Base-by-base conservation (phyloP, 2,329 filamentous ascomycete species). In the Fusarium phyllophilum region DNA sequence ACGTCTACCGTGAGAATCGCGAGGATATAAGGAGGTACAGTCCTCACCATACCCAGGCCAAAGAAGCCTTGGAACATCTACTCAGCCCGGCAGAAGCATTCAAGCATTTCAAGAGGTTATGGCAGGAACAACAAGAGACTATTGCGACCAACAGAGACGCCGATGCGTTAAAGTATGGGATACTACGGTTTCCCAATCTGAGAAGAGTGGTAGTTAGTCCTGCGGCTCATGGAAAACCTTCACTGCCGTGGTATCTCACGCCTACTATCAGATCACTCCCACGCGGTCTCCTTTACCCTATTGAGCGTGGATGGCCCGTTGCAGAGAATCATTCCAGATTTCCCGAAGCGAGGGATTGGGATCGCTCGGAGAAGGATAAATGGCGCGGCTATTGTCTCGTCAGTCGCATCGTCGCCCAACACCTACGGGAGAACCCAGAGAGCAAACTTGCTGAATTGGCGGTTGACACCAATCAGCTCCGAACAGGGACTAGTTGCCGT, bases 221-320 rank as follows among this genome's bases (percentile, higher is more conserved):
- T 20, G 82, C 82, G 4, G 77, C 83, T 2, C 84, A 86, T 70
- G 82, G 83, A 5, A 72, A 74, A 45, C 65, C 81, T 3, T 79
- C 81, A n/a, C 55, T 63, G 1, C 84, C 84, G 1, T 64, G 80
- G 1, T 85, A 86, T 56, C 68, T 82, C 26, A 86, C 84, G 1
- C 60, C 49, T 1, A 65, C 38, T 2, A 51, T 51, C 12, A 38
- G 60, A 33, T 64, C 60, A 5, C n/a, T 66, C 2, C 46, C 26
- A 17, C 52, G 66, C 5, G 81, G 82, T 8, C 84, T 86, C 42
- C 81, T 81, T 31, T 84, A 85, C 63, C 81, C 81, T 4, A 74
- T 83, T 22, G 79, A 82, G 17, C 78, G 78, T 31, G 79, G 81
- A 8, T 78, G 73, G 75, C 75, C 69, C 4, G 20, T 39, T 6